These are phyloP conservation scores for Suillus ampliporus DNA, from an alignment of 768 basidiomycete species.

Conservation along the genomic window DNA sequence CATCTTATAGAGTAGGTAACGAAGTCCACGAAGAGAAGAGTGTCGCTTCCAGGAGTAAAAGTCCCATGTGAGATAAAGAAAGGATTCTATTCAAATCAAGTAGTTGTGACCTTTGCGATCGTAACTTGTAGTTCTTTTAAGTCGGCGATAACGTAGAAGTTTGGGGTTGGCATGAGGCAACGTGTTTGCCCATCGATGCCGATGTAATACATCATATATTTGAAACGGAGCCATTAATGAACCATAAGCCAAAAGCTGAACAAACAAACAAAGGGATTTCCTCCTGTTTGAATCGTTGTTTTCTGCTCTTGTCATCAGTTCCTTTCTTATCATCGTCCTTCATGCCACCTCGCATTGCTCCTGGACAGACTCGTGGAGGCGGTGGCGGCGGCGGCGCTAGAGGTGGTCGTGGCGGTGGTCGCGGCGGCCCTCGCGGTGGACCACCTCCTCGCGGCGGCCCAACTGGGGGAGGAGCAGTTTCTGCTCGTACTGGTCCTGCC, in stretches of 20 bases:
- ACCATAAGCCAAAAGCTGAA: neutral
- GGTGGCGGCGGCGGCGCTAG: constrained; percentile 40
- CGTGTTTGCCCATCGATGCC: neutral
- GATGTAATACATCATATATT: constrained; percentile 1
- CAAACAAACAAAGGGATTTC: constrained; percentile 9
- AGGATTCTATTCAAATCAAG: neutral
- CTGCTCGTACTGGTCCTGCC: constrained; percentile 35
- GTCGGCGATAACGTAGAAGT: constrained; percentile 6
- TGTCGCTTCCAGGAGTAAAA: neutral
- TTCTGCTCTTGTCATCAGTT: constrained; percentile 9
- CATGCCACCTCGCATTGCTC: constrained; percentile 49
- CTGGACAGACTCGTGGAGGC: constrained; percentile 39
- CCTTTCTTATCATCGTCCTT: neutral
- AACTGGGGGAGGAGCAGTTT: constrained; percentile 23
- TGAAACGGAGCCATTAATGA: constrained; percentile 6
- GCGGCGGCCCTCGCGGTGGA: constrained; percentile 19
- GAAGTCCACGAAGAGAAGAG: neutral
- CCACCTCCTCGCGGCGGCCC: constrained; percentile 21
- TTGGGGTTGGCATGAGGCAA: neutral
- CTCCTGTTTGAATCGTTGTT: constrained; percentile 6
- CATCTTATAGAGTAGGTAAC: neutral
- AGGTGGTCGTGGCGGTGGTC: constrained; percentile 33
- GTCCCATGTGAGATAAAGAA: neutral
- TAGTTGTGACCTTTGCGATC: neutral
- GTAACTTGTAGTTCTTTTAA: neutral